Percentiles rank a stretch among this genome's conserved stretches.
phyloP scores from a whole-genome alignment of 495 filamentous ascomycete species.

The Xylaria intraflava region DNA sequence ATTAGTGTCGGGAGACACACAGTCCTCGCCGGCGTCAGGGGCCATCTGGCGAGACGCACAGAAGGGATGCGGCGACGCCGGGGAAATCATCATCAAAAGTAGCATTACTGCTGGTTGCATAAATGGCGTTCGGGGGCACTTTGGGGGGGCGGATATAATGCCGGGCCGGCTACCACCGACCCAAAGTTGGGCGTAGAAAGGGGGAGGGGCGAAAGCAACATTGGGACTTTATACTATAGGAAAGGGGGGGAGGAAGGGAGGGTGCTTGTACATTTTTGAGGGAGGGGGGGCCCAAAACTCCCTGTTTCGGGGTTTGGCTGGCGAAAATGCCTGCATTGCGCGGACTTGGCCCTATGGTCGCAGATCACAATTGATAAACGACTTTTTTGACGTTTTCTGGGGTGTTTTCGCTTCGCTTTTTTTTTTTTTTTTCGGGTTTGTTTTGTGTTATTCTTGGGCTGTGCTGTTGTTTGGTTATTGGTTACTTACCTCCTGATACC shows the following conservation, averaged over 20 bases:
- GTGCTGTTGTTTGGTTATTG: no score
- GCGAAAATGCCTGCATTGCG: no score
- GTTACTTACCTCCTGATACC: no score
- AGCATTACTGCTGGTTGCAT: slow-evolving; percentile 22
- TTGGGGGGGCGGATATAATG: slow-evolving; percentile 11
- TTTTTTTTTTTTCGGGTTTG: no score
- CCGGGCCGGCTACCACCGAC: slow-evolving; percentile 12
- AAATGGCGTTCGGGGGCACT: slow-evolving; percentile 27
- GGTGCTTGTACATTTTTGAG: slow-evolving; percentile 9
- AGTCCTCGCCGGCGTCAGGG: neutral
- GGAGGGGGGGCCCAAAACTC: no score
- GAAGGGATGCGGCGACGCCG: slow-evolving; percentile 3
- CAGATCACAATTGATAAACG: no score
- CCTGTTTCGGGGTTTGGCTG: no score
- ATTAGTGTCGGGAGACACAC: slow-evolving; percentile 15
- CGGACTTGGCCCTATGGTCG: no score
- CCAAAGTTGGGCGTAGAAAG: slow-evolving; percentile 15
- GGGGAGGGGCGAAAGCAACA: slow-evolving; percentile 9
- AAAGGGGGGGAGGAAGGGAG: slow-evolving; percentile 1
- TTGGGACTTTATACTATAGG: slow-evolving; percentile 18
- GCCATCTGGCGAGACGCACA: slow-evolving; percentile 1
- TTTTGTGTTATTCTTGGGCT: no score
- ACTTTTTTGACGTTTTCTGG: no score
- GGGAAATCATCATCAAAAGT: neutral
- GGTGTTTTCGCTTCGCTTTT: no score